Percentiles rank a stretch among this genome's conserved stretches.
phyloP scores from a whole-genome alignment of 2,329 filamentous ascomycete genomes.

The Colletotrichum liaoningense region DNA sequence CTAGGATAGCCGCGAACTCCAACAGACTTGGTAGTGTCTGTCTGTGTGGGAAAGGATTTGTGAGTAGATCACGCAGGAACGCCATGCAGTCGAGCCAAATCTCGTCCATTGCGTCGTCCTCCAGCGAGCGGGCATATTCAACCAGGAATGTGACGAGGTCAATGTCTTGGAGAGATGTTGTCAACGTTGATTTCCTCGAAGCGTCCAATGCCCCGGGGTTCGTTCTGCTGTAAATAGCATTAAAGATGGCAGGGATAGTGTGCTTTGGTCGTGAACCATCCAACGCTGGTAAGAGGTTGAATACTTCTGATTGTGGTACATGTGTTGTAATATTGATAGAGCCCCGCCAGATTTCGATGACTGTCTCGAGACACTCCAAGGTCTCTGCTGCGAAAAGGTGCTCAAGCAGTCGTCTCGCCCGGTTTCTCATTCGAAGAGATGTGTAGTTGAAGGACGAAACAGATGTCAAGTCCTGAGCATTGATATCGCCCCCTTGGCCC shows the following conservation, averaged over 20 bases:
- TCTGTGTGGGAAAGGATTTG: slow-evolving; percentile 94
- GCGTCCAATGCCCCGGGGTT: slow-evolving; percentile 85
- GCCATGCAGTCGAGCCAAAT: slow-evolving; percentile 96
- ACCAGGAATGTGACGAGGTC: slow-evolving; percentile 91
- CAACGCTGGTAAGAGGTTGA: slow-evolving; percentile 89
- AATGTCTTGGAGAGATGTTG: slow-evolving; percentile 83
- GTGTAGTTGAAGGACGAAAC: slow-evolving; percentile 90
- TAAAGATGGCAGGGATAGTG: slow-evolving; percentile 93
- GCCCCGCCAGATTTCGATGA: slow-evolving; percentile 85
- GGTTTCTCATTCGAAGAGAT: slow-evolving; percentile 89
- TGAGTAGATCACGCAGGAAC: slow-evolving; percentile 89
- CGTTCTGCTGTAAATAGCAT: slow-evolving; percentile 94
- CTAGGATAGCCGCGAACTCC: slow-evolving; percentile 89
- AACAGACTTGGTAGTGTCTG: slow-evolving; percentile 88
- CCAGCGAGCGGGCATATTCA: slow-evolving; percentile 88
- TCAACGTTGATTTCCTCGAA: slow-evolving; percentile 86
- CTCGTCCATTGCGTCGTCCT: slow-evolving; percentile 98
- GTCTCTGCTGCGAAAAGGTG: slow-evolving; percentile 93
- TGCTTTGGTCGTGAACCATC: slow-evolving; percentile 92
- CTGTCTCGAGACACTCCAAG: slow-evolving; percentile 91
- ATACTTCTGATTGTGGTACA: slow-evolving; percentile 72
- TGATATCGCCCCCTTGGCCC: slow-evolving; percentile 74
- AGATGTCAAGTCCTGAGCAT: slow-evolving; percentile 72
- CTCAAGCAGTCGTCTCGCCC: slow-evolving; percentile 87
- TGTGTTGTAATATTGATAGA: slow-evolving; percentile 57